Base-by-base conservation (phyloP, 73 alveolate genomes). In the Stentor roeselii region DNA sequence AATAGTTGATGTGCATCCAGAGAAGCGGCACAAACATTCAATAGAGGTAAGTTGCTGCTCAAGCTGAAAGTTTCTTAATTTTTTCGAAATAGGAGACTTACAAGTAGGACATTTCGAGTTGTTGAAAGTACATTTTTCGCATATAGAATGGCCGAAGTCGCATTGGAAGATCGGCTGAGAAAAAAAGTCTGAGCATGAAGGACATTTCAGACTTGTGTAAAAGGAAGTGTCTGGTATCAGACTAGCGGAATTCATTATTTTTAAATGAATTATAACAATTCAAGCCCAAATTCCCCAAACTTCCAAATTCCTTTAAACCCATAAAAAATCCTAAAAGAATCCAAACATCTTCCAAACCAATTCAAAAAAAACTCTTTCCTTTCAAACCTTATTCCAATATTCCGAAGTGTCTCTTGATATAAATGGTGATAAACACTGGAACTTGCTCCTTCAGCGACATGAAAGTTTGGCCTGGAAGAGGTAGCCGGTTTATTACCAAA, bases 381-480 rank as follows among this genome's bases (percentile, higher is more conserved):
- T n/a, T n/a, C n/a, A n/a, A n/a, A n/a, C n/a, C n/a, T n/a, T n/a
- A n/a, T n/a, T n/a, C n/a, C n/a, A n/a, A n/a, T n/a, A n/a, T n/a
- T n/a, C n/a, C n/a, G n/a, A n/a, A n/a, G n/a, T n/a, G n/a, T n/a
- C n/a, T 58, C n/a, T 58, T 58, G n/a, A 58, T 58, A 76, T 82
- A 90, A 87, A 94, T 94, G 98, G 98, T 94, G 84, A 88, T 89
- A 82, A 94, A 92, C 91, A 94, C 98, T 77, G 97, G 88, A 58
- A 89, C 93, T 84, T 94, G 98, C 89, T 60, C 92, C 76, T 94
- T 94, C 93, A 75, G 94, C 74, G 98, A 94, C 84, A 92, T 83
- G 92, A 89, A 92, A 84, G 89, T 94, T 88, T 94, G 88, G 83
- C 98, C 98, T 59, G 98, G 98, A 59, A 87, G 93, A 85, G 98